Evolutionary conservation across 176 grass and related monocot species (phyloP).

Genomic region (Phyllostachys edulis): DNA sequence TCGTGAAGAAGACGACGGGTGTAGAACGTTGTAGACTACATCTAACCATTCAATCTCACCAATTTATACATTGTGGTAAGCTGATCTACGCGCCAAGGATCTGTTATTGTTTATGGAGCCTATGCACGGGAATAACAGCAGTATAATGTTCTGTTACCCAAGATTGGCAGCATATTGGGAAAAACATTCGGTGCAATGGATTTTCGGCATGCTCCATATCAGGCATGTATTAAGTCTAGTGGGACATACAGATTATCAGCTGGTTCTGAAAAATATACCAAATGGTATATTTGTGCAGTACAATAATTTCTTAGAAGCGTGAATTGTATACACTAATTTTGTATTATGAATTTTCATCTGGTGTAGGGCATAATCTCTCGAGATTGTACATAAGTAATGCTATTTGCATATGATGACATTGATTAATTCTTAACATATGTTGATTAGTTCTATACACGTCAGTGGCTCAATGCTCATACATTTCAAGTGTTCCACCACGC

Average conservation of each 20-base stretch:
- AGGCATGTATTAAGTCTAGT: not conserved
- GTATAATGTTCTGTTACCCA: not conserved
- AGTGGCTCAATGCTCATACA: not conserved
- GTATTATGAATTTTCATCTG: not conserved
- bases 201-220: not conserved
- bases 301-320: not conserved
- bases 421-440: not conserved
- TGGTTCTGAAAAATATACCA: not conserved
- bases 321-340: not conserved
- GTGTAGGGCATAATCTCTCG: not conserved
- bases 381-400: not conserved
- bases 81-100: not conserved
- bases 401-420: not conserved
- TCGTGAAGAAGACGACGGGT: slow-evolving; percentile 1
- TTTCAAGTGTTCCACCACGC: not conserved
- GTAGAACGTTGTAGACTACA: not conserved
- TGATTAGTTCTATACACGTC: not conserved
- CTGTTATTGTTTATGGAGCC: not conserved
- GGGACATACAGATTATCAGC: not conserved
- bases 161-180: not conserved
- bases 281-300: not conserved
- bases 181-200: not conserved
- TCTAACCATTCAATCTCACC: not conserved
- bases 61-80: not conserved
- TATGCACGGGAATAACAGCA: not conserved